Percentiles rank a stretch among this genome's conserved stretches.
Evolutionary conservation across 352 stramenopile species (phyloP).

Genomic region (Phytophthora palmivora): DNA sequence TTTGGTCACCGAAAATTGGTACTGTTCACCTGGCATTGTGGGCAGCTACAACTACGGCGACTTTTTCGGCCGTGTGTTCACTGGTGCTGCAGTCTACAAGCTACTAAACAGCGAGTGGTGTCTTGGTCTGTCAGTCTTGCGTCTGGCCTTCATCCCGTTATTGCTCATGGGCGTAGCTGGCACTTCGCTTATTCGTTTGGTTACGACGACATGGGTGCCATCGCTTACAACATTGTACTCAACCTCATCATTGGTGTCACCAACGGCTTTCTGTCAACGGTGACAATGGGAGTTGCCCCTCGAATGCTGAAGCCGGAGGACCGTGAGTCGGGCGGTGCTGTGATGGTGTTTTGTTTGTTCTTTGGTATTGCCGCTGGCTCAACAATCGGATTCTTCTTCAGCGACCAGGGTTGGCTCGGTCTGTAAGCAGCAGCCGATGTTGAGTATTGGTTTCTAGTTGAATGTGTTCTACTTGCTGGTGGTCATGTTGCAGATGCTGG

Average conservation of each 20-base stretch:
- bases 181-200: slow-evolving; percentile 65
- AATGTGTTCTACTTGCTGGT: no score
- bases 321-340: slow-evolving; percentile 56
- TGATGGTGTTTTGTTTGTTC: slow-evolving; percentile 73
- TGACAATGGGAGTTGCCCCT: slow-evolving; percentile 66
- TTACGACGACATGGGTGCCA: slow-evolving; percentile 26
- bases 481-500: slow-evolving; percentile 7
- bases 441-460: neutral
- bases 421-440: slow-evolving; percentile 34
- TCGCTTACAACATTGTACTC: slow-evolving; percentile 53
- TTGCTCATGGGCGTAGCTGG: slow-evolving; percentile 61
- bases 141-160: slow-evolving; percentile 61
- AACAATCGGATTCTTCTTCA: slow-evolving; percentile 60
- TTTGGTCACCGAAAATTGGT: slow-evolving; percentile 44
- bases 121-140: slow-evolving; percentile 46
- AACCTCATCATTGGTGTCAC: slow-evolving; percentile 63
- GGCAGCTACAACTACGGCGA: slow-evolving; percentile 73
- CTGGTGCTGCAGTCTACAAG: slow-evolving; percentile 49
- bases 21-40: slow-evolving; percentile 61
- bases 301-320: slow-evolving; percentile 61
- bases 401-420: slow-evolving; percentile 52
- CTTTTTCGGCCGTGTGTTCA: slow-evolving; percentile 64
- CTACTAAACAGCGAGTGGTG: slow-evolving; percentile 54
- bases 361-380: slow-evolving; percentile 54
- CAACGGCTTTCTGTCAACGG: slow-evolving; percentile 61